These are phyloP conservation scores for Ascosphaera apis DNA, from an alignment of 2,329 filamentous ascomycete species.

Conservation along the genomic window DNA sequence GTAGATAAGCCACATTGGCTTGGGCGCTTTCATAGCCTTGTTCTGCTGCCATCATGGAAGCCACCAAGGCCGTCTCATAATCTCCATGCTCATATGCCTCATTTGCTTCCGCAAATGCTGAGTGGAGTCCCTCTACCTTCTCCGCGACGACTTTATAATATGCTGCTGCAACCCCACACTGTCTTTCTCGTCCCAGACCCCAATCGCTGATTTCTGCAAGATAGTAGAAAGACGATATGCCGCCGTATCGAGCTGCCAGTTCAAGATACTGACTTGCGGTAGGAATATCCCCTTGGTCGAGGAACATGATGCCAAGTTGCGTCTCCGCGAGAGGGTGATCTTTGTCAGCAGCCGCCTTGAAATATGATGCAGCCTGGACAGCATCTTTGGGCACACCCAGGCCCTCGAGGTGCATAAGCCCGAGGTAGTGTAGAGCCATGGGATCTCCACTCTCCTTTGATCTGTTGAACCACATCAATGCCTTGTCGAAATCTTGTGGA, in stretches of 20 bases:
- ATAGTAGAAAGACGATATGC: constrained; percentile 81
- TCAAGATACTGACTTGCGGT: constrained; percentile 74
- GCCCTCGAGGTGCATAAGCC: constrained; percentile 62
- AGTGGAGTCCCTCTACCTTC: constrained; percentile 47
- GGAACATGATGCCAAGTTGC: constrained; percentile 57
- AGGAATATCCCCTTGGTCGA: constrained; percentile 68
- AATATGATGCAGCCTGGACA: constrained; percentile 47
- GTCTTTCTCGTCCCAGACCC: constrained; percentile 56
- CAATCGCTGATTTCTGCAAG: constrained; percentile 68
- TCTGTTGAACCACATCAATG: constrained; percentile 61
- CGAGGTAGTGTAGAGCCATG: constrained; percentile 64
- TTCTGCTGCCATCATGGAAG: constrained; percentile 71
- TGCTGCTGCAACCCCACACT: constrained; percentile 50
- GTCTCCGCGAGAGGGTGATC: constrained; percentile 64
- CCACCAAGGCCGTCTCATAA: constrained; percentile 53
- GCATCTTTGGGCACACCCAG: constrained; percentile 49
- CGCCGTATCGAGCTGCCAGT: constrained; percentile 55
- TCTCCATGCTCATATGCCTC: constrained; percentile 59
- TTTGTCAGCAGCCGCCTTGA: constrained; percentile 59
- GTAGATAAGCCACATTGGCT: constrained; percentile 68
- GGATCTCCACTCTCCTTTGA: constrained; percentile 55
- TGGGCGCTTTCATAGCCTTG: constrained; percentile 80
- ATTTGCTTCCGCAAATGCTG: constrained; percentile 64
- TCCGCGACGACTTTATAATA: constrained; percentile 70
- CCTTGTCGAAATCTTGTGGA: constrained; percentile 52